Conservation (phyloP, 2,329 filamentous ascomycete genomes). For the Aureobasidium sp. region DNA sequence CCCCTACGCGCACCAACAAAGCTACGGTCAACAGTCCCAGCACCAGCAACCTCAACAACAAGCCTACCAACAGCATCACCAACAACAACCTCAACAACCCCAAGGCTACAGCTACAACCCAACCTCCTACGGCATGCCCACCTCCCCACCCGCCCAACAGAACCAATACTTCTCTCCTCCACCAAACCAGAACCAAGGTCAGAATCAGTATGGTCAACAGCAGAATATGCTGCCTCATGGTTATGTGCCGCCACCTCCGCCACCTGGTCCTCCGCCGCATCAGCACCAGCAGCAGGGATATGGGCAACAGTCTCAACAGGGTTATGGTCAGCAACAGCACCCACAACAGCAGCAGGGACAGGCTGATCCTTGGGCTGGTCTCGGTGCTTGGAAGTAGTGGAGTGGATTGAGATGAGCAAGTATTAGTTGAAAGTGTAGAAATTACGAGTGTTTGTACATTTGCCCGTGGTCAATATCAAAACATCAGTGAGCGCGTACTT, state of each 20-base stretch:
- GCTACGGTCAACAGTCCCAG: background rate
- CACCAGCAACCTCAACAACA: conserved; percentile 5
- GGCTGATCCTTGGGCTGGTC: conserved; percentile 60
- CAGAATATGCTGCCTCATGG: conserved; percentile 45
- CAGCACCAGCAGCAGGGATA: conserved; percentile 40
- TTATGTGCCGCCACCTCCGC: conserved; percentile 59
- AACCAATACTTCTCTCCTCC: conserved; percentile 41
- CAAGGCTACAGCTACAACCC: conserved; percentile 34
- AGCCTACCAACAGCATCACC: conserved; percentile 9
- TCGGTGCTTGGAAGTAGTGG: conserved; percentile 52
- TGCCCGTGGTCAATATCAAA: too few relatives aligned
- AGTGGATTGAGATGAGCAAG: background rate
- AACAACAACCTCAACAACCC: background rate
- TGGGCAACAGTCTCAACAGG: conserved; percentile 29
- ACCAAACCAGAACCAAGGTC: conserved; percentile 25
- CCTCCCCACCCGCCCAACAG: conserved; percentile 38
- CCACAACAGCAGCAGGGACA: conserved; percentile 29
- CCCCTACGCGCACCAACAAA: conserved; percentile 9
- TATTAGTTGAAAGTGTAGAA: too few relatives aligned
- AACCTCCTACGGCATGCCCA: conserved; percentile 35
- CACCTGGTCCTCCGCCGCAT: conserved; percentile 53
- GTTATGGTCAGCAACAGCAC: conserved; percentile 32
- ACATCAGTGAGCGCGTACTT: too few relatives aligned
- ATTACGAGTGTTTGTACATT: too few relatives aligned
- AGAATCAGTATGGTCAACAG: conserved; percentile 23